These are phyloP conservation scores for Suillus occidentalis DNA, from an alignment of 768 basidiomycete species.

Conservation along the genomic window DNA sequence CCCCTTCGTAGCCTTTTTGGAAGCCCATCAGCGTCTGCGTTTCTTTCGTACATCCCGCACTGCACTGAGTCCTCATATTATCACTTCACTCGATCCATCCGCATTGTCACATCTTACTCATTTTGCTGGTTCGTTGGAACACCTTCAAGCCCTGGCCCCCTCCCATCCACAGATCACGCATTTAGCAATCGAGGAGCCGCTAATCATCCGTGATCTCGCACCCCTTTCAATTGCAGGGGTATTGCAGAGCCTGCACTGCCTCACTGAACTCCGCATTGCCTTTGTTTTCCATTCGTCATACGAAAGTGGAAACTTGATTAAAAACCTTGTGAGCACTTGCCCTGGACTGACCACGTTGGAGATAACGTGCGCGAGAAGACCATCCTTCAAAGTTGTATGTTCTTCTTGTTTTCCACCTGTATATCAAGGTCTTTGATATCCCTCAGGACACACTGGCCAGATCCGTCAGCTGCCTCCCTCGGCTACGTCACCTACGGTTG, in stretches of 20 bases:
- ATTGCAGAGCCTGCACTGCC: conserved; percentile 54
- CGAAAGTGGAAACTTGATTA: conserved; percentile 68
- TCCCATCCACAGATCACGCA: conserved; percentile 50
- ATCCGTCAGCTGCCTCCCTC: conserved; percentile 58
- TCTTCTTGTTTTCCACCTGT: background rate
- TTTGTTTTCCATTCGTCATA: conserved; percentile 75
- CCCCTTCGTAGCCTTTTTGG: conserved; percentile 68
- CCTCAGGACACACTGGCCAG: conserved; percentile 49
- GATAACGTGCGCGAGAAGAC: conserved; percentile 64
- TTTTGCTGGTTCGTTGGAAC: conserved; percentile 68
- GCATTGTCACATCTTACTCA: conserved; percentile 51
- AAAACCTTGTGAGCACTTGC: conserved; percentile 64
- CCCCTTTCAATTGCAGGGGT: conserved; percentile 59
- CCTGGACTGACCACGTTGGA: conserved; percentile 64
- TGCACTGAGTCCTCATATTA: conserved; percentile 52
- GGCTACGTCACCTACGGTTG: conserved; percentile 60
- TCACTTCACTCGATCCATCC: conserved; percentile 46
- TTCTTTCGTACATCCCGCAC: conserved; percentile 52
- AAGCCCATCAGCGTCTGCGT: conserved; percentile 57
- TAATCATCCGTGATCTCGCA: conserved; percentile 67
- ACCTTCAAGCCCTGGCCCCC: conserved; percentile 58
- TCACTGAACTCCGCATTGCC: conserved; percentile 60
- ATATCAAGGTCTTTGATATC: background rate
- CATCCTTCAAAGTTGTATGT: conserved; percentile 71
- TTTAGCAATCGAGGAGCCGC: conserved; percentile 63